Conservation (phyloP, 2,329 filamentous ascomycete genomes). For the Colletotrichum destructivum region DNA sequence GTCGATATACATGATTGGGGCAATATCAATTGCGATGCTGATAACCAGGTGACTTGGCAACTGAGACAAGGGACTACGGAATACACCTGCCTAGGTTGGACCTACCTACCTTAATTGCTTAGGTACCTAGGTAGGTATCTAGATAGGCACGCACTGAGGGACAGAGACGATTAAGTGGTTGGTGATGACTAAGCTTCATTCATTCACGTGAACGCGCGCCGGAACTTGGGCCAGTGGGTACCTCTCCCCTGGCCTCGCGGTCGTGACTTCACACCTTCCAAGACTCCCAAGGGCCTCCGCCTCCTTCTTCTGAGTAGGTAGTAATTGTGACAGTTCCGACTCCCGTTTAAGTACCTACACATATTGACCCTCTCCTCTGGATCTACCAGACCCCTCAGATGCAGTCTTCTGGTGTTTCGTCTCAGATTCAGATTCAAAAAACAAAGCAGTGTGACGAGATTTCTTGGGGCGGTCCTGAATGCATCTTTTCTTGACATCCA, state of each 20-base stretch:
- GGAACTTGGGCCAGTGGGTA: background rate
- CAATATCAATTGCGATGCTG: too few species aligned
- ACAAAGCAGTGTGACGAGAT: background rate
- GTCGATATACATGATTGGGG: too few species aligned
- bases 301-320: too few species aligned
- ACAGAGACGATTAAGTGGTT: background rate
- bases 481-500: background rate
- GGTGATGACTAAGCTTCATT: background rate
- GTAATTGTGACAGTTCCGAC: background rate
- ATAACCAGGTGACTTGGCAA: too few species aligned
- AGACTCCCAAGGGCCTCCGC: background rate
- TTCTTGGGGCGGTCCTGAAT: background rate
- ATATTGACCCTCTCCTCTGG: too few species aligned
- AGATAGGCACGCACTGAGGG: too few species aligned
- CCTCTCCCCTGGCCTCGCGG: background rate
- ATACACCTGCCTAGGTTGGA: too few species aligned
- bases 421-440: background rate
- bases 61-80: too few species aligned
- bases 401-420: too few species aligned
- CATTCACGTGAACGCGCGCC: conserved; percentile 7
- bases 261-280: background rate
- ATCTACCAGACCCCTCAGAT: background rate
- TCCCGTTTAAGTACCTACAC: background rate
- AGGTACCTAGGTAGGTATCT: too few species aligned
- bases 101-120: too few species aligned